Base-by-base conservation (phyloP, 345 rosid genomes). In the Diplotaxis tenuifolia region DNA sequence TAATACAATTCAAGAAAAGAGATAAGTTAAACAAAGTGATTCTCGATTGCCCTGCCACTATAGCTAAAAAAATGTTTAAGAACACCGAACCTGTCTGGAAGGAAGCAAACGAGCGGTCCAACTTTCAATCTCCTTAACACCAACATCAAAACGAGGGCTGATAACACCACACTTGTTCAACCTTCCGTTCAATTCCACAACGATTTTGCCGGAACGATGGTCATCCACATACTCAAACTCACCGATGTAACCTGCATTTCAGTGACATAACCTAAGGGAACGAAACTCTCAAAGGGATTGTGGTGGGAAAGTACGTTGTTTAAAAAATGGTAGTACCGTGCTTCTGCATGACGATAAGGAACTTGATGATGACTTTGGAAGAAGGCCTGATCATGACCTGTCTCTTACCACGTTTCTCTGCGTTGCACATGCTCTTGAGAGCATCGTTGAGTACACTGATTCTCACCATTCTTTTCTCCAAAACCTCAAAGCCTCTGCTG, bases 61-160 rank as follows among this genome's bases (percentile, higher is more conserved):
- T 3, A 53, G 56, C 7, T 20, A 21, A 21, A 29, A 29, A 9
- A 29, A 5, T n/a, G n/a, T n/a, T n/a, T n/a, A 10, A 64, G 14
- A 56, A 45, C 10, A 31, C 1, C 75, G 1, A 68, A 84, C 85
- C 83, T 84, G 85, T 84, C 85, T 82, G 0, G 87, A 82, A 67
- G 87, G 87, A 34, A 84, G 87, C 28, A 84, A 29, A 67, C 85
- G 81, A 8, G 87, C 85, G 80, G 87, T 84, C 87, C 87, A 84
- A 1, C 85, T 52, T 77, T 84, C 87, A 56, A 84, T 84, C 42
- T 84, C 85, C 71, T 84, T 82, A 22, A 84, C 85, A 29, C 87
- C 87, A 64, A 84, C 72, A 79, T 84, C 85, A 53, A 84, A 84
- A 19, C 86, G 81, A 20, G 86, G 86, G 79, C 84, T 83, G 50